Conservation (phyloP, 257 asterid genomes). For the Primulina tabacum region DNA sequence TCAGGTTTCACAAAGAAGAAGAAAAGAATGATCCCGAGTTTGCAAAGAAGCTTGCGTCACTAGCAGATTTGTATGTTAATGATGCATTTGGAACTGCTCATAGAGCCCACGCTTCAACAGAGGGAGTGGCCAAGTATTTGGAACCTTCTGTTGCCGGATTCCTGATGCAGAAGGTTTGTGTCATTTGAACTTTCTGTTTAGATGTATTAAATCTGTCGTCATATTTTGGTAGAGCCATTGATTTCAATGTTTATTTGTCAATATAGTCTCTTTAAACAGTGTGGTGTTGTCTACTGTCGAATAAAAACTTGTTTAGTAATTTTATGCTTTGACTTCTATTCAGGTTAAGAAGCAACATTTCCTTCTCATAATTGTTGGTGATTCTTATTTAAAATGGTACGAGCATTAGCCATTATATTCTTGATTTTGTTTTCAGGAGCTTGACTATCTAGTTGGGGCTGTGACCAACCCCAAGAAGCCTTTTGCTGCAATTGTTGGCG, state of each 20-base stretch:
- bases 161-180: slow-evolving; percentile 49
- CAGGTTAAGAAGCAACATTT: not conserved
- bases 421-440: slow-evolving; percentile 32
- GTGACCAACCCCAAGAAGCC: slow-evolving; percentile 46
- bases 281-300: not conserved
- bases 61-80: slow-evolving; percentile 44
- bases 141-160: slow-evolving; percentile 55
- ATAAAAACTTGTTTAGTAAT: not conserved
- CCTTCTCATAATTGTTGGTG: not conserved
- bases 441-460: slow-evolving; percentile 46
- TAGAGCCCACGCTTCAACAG: slow-evolving; percentile 60
- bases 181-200: no score
- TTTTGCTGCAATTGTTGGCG: slow-evolving; percentile 51
- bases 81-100: slow-evolving; percentile 22
- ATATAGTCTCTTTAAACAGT: not conserved
- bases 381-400: not conserved
- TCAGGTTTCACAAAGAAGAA: slow-evolving; percentile 51
- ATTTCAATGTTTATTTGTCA: not conserved
- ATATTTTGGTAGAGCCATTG: not conserved
- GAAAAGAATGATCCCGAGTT: slow-evolving; percentile 59
- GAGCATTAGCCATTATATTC: not conserved
- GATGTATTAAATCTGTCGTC: not conserved
- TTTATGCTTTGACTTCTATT: not conserved
- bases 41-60: slow-evolving; percentile 53
- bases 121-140: slow-evolving; percentile 51